Base-by-base conservation (phyloP, 2,329 filamentous ascomycete genomes). In the Alternaria sp. region DNA sequence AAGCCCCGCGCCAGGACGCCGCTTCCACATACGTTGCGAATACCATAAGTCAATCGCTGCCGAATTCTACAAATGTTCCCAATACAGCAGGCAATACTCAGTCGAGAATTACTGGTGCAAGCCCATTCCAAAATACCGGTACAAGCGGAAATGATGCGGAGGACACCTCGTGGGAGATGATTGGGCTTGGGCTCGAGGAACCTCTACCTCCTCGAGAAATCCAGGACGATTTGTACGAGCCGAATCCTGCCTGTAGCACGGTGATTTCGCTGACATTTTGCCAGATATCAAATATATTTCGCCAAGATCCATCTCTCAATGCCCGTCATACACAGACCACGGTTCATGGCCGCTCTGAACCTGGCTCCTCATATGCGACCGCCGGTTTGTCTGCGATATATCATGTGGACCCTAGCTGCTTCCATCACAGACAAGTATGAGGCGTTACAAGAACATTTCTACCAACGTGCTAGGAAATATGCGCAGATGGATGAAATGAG, bases 351-450 rank as follows among this genome's bases (percentile, higher is more conserved):
- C 20, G 92, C 93, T 30, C 93, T 97, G 89, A 93, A 95, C 74
- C 85, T 97, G 80, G 88, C 93, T n/a, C 93, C 93, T 18, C 89
- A 89, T 66, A 90, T 94, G 83, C 89, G 95, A 25, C 95, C 96
- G 2, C 93, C 95, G 0, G 89, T 97, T 28, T 93, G 92, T 68
- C 82, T 99, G 54, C 89, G 96, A 71, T 99, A 99, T 81, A 93
- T 92, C 59, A 96, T 98, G 85, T 98, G 95, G 95, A 92, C 91
- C n/a, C 83, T 94, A 73, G 94, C 95, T n/a, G 94, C 93, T 66
- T 91, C 92, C 6, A 87, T 94, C 46, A 89, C 88, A 4, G 93
- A 97, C 62, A 96, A 94, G 76, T 97, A 92, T 77, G 84, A 87
- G 33, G 87, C 88, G 58, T 81, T 97, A 14, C 93, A 94, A 75